Conservation (phyloP, 345 rosid species). For the Salix caprea region DNA sequence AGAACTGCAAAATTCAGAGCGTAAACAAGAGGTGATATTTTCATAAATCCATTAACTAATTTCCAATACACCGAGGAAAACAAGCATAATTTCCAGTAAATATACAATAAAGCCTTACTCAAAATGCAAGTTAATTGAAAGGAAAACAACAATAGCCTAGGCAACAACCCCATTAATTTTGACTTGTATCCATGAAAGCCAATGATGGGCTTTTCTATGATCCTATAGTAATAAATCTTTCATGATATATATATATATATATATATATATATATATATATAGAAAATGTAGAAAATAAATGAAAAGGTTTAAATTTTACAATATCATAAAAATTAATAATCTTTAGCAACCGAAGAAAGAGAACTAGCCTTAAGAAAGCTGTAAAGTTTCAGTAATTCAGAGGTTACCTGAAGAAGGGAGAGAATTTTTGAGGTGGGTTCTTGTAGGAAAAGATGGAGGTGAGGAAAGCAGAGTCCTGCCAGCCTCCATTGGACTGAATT, state of each 20-base stretch:
- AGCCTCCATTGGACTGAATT: slow-evolving; percentile 52
- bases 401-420: slow-evolving; percentile 45
- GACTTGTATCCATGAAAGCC: background rate
- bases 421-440: slow-evolving; percentile 44
- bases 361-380: background rate
- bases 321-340: background rate
- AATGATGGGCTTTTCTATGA: background rate
- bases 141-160: background rate
- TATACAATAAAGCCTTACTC: background rate
- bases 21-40: background rate
- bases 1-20: slow-evolving; percentile 32
- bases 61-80: background rate
- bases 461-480: slow-evolving; percentile 58
- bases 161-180: background rate
- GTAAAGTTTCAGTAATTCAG: background rate
- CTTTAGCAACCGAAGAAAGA: background rate
- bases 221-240: background rate
- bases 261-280: too few relatives aligned
- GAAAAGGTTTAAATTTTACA: background rate
- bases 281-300: background rate
- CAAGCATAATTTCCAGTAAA: background rate
- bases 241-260: background rate
- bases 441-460: slow-evolving; percentile 51
- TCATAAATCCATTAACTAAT: background rate
- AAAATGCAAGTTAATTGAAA: background rate